A percentile compares a stretch with the other conserved stretches of the same genome.
These are phyloP conservation scores for sunflower (Helianthus annuus) DNA, from an alignment of 129 eudicot genomes.

Conservation along the genomic window HanXRQr2.0-SUNRISE NC_035438.2:47938425-47938924, in stretches of 20 bases:
- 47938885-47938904: constrained; percentile 21
- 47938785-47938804: constrained; percentile 24
- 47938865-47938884: constrained; percentile 27
- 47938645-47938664: constrained; percentile 12
- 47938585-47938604: constrained; percentile 14
- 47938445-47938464: constrained; percentile 21
- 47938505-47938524: not conserved
- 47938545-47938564: constrained; percentile 23
- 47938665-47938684: constrained; percentile 25
- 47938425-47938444: constrained; percentile 13
- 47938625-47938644: constrained; percentile 17
- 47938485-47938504: constrained; percentile 13
- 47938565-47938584: constrained; percentile 21
- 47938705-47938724: constrained; percentile 13
- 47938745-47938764: constrained; percentile 10
- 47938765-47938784: not conserved
- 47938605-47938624: constrained; percentile 20
- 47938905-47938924: not conserved
- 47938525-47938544: constrained; percentile 16
- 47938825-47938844: constrained; percentile 22
- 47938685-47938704: constrained; percentile 24
- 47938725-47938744: constrained; percentile 22
- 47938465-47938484: constrained; percentile 23
- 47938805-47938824: constrained; percentile 1
- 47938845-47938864: constrained; percentile 29